A percentile compares a stretch with the other conserved stretches of the same genome.
Conservation (phyloP, 352 stramenopile species). For the Globisporangium paroecandrum region DNA sequence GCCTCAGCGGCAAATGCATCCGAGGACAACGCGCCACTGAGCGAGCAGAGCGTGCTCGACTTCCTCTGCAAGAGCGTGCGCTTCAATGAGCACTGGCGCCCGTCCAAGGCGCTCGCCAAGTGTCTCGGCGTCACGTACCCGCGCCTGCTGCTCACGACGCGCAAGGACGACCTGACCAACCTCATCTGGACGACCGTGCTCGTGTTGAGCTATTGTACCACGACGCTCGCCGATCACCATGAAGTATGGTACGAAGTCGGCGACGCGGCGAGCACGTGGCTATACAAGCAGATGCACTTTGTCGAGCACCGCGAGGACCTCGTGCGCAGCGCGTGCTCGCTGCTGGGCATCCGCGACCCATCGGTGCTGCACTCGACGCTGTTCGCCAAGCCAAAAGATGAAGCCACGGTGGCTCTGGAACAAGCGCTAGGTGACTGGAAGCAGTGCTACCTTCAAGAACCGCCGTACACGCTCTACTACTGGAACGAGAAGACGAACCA, state of each 20-base stretch:
- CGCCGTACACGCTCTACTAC: slow-evolving; percentile 62
- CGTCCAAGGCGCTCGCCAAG: slow-evolving; percentile 41
- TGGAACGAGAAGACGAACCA: slow-evolving; percentile 56
- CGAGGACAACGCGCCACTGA: slow-evolving; percentile 9
- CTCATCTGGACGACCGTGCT: slow-evolving; percentile 50
- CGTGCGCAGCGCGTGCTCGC: slow-evolving; percentile 35
- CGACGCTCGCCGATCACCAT: slow-evolving; percentile 41
- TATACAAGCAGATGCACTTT: slow-evolving; percentile 48
- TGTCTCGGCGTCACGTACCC: slow-evolving; percentile 35
- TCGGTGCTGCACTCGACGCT: slow-evolving; percentile 34
- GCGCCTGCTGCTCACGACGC: slow-evolving; percentile 31
- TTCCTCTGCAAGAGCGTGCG: slow-evolving; percentile 37
- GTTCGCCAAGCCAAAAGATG: slow-evolving; percentile 35
- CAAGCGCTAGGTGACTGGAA: slow-evolving; percentile 50
- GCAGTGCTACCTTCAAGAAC: slow-evolving; percentile 45
- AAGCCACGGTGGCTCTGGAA: slow-evolving; percentile 20
- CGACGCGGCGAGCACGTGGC: slow-evolving; percentile 33
- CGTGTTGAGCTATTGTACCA: slow-evolving; percentile 41
- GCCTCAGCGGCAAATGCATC: neutral
- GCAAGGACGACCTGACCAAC: slow-evolving; percentile 49
- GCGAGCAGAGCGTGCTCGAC: slow-evolving; percentile 30
- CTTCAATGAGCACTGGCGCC: slow-evolving; percentile 32
- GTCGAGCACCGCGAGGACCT: slow-evolving; percentile 47
- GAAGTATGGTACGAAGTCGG: slow-evolving; percentile 48
- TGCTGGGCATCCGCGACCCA: slow-evolving; percentile 31